phyloP scores from a whole-genome alignment of 2,329 filamentous ascomycete genomes.

The Pestalotiopsis sp. region DNA sequence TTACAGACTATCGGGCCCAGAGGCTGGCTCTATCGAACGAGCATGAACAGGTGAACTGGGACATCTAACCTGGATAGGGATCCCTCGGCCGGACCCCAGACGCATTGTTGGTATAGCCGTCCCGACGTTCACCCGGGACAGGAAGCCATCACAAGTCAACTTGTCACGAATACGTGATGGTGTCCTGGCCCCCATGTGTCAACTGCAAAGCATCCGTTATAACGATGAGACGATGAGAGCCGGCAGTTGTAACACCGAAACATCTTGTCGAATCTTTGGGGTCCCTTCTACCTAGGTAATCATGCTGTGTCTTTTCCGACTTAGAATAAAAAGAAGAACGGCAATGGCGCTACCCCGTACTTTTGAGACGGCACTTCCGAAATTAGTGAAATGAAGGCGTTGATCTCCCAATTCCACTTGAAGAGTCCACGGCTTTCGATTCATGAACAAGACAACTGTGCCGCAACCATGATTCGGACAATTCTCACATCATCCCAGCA shows the following conservation, averaged over 20 bases:
- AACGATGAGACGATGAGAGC: background rate
- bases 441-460: background rate
- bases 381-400: background rate
- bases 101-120: background rate
- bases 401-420: background rate
- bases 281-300: background rate
- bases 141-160: background rate
- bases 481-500: background rate
- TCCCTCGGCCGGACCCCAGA: background rate
- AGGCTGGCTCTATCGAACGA: conserved; percentile 1
- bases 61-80: conserved; percentile 3
- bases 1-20: background rate
- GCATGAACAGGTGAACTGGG: conserved; percentile 2
- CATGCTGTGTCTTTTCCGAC: background rate
- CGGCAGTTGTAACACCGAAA: background rate
- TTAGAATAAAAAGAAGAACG: background rate
- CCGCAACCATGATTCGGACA: background rate
- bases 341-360: background rate
- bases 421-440: background rate
- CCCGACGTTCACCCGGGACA: background rate
- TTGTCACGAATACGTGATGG: background rate
- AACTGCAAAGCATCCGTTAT: background rate
- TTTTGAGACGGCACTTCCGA: background rate
- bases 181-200: background rate
- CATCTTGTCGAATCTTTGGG: background rate